Evolutionary conservation across 345 rosid genomes (phyloP), one percentile per base, ranked within the genome.

Genomic region (Clarkia xantiana): DNA sequence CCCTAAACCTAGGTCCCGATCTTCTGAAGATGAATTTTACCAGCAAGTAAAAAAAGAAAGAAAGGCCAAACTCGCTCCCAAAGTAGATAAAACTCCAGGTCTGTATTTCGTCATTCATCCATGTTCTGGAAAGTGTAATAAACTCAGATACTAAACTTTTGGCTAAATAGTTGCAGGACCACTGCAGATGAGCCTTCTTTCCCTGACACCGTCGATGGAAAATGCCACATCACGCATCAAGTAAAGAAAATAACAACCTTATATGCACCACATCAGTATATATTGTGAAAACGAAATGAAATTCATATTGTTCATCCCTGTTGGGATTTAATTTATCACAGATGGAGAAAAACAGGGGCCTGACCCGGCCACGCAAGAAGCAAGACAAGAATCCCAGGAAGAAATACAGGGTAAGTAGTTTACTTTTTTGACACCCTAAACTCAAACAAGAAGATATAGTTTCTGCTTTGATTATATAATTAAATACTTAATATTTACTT

Each of bases 301-400:
- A 55, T 29, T 46, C 19, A 41, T 38, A 18, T 11, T 11, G 4
- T 7, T 16, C 3, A 9, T 43, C 22, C 18, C 36, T 59, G 44
- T 36, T 47, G 11, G 18, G 45, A n/a, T n/a, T n/a, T n/a, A 48
- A 54, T n/a, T n/a, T n/a, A n/a, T n/a, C n/a, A n/a, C 71, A 80
- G 97, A 89, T 82, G 41, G 62, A 57, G 53, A 65, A 63, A 57
- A 79, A 86, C 67, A 81, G 74, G 70, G 91, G 95, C 54, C 57
- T 90, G 55, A 82, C 91, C 6, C 84, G 82, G 23, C 49, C 56
- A 2, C 79, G 84, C 42, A 79, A 73, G 71, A 90, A 69, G 72
- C 62, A 61, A 9, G 39, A 3, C 4, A 90, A 90, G 59, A 83
- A 83, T 58, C 97, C 95, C 4, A 76, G 97, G 63, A 83, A 78